phyloP scores from a whole-genome alignment of 1,139 yeast genomes.

The Saccharomyces hybrid region DNA sequence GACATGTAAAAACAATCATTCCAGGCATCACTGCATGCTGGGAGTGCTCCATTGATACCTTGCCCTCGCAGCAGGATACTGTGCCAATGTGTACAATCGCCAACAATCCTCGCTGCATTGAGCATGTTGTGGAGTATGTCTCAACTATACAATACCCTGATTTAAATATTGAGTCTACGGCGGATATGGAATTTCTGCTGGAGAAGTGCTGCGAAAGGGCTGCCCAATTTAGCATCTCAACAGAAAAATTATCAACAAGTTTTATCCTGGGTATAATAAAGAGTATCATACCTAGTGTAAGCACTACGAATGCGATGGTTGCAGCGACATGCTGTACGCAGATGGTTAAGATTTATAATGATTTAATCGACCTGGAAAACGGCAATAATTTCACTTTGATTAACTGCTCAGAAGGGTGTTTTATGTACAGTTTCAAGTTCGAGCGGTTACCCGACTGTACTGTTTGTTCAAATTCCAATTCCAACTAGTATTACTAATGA shows the following conservation, averaged over 20 bases:
- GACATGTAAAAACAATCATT: slow-evolving; percentile 80
- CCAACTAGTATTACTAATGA: background rate
- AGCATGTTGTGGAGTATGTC: slow-evolving; percentile 93
- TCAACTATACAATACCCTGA: slow-evolving; percentile 69
- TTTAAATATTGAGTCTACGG: slow-evolving; percentile 64
- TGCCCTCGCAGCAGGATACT: slow-evolving; percentile 48
- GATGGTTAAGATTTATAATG: slow-evolving; percentile 53
- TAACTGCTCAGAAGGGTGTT: slow-evolving; percentile 70
- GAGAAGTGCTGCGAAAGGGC: slow-evolving; percentile 55
- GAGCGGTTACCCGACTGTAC: slow-evolving; percentile 57
- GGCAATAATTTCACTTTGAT: slow-evolving; percentile 70
- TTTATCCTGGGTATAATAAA: slow-evolving; percentile 84
- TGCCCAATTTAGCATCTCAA: slow-evolving; percentile 46
- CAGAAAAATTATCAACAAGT: slow-evolving; percentile 55
- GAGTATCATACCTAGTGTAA: slow-evolving; percentile 88
- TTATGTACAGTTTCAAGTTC: slow-evolving; percentile 62
- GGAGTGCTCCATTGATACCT: slow-evolving; percentile 79
- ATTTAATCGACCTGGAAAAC: slow-evolving; percentile 42
- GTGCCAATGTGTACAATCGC: slow-evolving; percentile 89
- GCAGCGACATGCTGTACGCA: slow-evolving; percentile 92
- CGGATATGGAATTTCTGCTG: slow-evolving; percentile 61
- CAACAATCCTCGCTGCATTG: slow-evolving; percentile 86
- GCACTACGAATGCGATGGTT: slow-evolving; percentile 86
- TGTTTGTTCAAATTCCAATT: slow-evolving; percentile 40
- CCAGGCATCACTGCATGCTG: slow-evolving; percentile 86